Evolutionary conservation across 73 alveolate species (phyloP).

Genomic region (Durusdinium trenchii): DNA sequence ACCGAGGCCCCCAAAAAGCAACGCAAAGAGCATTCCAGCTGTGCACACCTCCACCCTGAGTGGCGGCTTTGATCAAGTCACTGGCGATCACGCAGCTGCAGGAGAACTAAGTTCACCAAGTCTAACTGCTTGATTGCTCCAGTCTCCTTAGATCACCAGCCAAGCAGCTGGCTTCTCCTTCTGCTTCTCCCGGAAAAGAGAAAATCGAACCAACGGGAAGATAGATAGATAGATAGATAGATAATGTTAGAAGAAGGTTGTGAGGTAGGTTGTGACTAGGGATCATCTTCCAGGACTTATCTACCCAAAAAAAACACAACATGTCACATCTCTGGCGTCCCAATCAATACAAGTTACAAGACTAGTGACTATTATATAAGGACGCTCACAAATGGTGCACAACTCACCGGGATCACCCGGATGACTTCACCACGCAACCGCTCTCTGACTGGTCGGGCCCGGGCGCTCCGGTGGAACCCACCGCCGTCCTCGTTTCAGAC

Average conservation of each 20-base stretch:
- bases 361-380: neutral
- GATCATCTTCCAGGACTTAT: neutral
- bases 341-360: neutral
- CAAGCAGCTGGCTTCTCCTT: too few relatives aligned
- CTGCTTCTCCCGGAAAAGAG: too few relatives aligned
- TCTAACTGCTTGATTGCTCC: constrained; percentile 15
- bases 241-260: neutral
- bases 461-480: too few relatives aligned
- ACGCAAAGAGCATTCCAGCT: neutral
- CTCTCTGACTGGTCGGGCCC: too few relatives aligned
- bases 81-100: constrained; percentile 4
- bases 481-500: too few relatives aligned
- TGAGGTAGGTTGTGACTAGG: neutral
- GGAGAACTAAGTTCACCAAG: neutral
- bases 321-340: neutral
- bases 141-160: constrained; percentile 14
- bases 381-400: neutral
- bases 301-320: neutral
- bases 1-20: too few relatives aligned
- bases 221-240: neutral
- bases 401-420: neutral
- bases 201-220: neutral
- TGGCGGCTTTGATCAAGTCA: neutral
- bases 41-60: neutral
- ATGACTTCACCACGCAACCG: neutral